Base-by-base conservation (phyloP, 768 basidiomycete species). In the Serendipita sp. region DNA sequence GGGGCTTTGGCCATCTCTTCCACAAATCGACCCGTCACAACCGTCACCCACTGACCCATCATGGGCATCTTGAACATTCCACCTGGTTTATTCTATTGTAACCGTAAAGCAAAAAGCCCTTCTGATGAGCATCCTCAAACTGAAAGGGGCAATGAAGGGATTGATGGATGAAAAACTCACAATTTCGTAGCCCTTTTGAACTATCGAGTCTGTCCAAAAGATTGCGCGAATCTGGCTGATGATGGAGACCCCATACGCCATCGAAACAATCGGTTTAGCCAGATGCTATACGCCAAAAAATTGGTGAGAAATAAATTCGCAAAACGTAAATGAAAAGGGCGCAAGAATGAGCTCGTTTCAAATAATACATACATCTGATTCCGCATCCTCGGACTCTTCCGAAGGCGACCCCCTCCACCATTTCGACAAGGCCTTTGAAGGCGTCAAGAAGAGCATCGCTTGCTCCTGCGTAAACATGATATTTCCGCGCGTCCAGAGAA, bases 21-120 rank as follows among this genome's bases (percentile, higher is more conserved):
- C 16, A 58, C n/a, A 31, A 20, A 58, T 58, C 31, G 1, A 9
- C 53, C 53, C 3, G 22, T 24, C 22, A 58, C 53, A n/a, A 58
- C 28, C 3, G 53, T 58, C 22, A 31, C 22, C 53, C 53, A 58
- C 9, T 26, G 31, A 4, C 53, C 53, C 9, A 28, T 20, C 1
- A 58, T 20, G 1, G 53, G 53, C 53, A 58, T 58, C n/a, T 33
- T 58, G 24, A 58, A 58, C 53, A 58, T 58, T 26, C 31, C 53
- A 31, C 28, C 45, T 1, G 20, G 45, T 22, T 58, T 28, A 11
- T 58, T 26, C 17, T 58, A 31, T 31, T 13, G 26, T 51, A 28
- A 26, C n/a, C n/a, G n/a, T n/a, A n/a, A n/a, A n/a, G n/a, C n/a
- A n/a, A n/a, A n/a, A n/a, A n/a, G n/a, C n/a, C n/a, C n/a, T 14